These are phyloP conservation scores for Obba rivulosa DNA, from an alignment of 768 basidiomycete genomes.

Conservation along the genomic window DNA sequence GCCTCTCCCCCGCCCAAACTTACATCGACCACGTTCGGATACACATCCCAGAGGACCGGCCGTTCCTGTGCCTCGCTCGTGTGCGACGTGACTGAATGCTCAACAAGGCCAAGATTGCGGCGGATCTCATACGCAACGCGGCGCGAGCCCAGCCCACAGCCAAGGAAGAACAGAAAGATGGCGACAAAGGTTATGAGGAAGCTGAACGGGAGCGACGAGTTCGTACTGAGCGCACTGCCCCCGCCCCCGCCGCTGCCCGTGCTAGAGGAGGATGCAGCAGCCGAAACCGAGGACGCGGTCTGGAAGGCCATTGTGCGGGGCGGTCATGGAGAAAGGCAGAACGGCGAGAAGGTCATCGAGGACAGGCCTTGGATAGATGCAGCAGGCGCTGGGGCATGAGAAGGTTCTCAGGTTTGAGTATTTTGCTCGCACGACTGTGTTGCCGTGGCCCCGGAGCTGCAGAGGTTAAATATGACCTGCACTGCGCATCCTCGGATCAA, in stretches of 20 bases:
- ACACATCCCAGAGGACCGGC: constrained; percentile 19
- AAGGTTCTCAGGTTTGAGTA: too few species aligned
- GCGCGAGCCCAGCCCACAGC: constrained; percentile 23
- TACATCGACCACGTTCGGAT: not conserved
- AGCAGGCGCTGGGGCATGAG: too few species aligned
- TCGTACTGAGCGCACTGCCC: too few species aligned
- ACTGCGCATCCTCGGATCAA: too few species aligned
- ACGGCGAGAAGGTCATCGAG: constrained; percentile 5
- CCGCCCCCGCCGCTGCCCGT: not conserved
- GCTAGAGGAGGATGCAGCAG: constrained; percentile 2
- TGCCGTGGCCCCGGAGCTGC: too few species aligned
- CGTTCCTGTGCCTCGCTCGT: constrained; percentile 2
- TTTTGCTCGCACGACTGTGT: too few species aligned
- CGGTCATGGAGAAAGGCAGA: not conserved
- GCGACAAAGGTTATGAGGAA: constrained; percentile 26
- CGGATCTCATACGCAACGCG: constrained; percentile 16
- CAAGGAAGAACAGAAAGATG: constrained; percentile 24
- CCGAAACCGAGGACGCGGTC: constrained; percentile 4
- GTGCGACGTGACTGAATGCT: constrained; percentile 1
- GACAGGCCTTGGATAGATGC: not conserved
- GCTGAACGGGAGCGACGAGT: constrained; percentile 22
- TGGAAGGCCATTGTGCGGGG: not conserved
- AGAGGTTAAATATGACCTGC: too few species aligned
- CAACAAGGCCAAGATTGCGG: constrained; percentile 12
- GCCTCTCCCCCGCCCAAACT: not conserved